Conservation (phyloP, 2,329 filamentous ascomycete species). For the Calonectria naviculata region DNA sequence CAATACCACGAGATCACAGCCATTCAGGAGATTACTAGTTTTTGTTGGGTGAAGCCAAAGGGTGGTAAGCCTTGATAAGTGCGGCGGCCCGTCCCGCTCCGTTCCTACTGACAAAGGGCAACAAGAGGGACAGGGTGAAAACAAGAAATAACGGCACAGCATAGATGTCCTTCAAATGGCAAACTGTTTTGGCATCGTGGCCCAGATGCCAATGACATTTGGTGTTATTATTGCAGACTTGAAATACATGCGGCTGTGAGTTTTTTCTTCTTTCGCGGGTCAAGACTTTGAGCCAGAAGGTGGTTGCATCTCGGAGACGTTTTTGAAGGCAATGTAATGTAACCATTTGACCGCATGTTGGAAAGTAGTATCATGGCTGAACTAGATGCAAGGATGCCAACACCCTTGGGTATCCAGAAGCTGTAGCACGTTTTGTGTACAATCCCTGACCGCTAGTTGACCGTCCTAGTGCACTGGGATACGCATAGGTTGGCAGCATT, state of each 20-base stretch:
- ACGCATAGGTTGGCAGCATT: too few species aligned
- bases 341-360: background rate
- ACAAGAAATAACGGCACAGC: too few species aligned
- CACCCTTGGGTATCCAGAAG: background rate
- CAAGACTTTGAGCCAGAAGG: too few species aligned
- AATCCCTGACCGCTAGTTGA: background rate
- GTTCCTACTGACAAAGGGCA: too few species aligned
- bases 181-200: too few species aligned
- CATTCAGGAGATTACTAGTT: background rate
- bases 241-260: background rate
- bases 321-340: background rate
- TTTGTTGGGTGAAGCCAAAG: background rate
- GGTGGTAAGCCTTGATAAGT: slow-evolving; percentile 1
- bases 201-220: background rate
- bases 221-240: background rate
- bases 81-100: background rate
- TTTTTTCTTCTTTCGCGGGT: background rate
- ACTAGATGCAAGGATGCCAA: too few species aligned
- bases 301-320: background rate
- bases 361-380: background rate
- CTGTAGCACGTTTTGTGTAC: background rate
- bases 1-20: background rate
- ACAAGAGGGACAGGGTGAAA: background rate
- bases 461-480: background rate
- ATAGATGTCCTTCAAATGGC: background rate